These are phyloP conservation scores for Sordariomycetes sp. DNA, from an alignment of 2,329 filamentous ascomycete genomes.

Conservation along the genomic window DNA sequence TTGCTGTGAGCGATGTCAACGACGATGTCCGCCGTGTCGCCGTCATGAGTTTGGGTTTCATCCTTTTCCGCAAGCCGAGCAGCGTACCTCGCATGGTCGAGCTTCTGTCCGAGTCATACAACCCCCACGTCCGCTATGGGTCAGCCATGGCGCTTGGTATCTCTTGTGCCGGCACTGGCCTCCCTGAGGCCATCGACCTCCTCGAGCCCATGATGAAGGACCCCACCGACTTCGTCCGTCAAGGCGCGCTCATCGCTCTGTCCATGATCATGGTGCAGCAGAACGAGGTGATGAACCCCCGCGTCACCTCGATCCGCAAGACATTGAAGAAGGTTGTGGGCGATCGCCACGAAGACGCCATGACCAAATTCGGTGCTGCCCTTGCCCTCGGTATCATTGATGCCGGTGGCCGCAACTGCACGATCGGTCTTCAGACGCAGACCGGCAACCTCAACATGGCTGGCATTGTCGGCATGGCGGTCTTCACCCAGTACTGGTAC, in stretches of 20 bases:
- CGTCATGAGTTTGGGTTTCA: conserved; percentile 96
- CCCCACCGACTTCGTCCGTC: conserved; percentile 94
- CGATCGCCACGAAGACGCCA: conserved; percentile 95
- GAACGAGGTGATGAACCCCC: conserved; percentile 97
- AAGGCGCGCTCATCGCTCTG: conserved; percentile 87
- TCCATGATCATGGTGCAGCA: conserved; percentile 99
- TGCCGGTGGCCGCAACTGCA: conserved; percentile 95
- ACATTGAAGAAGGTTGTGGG: conserved; percentile 88
- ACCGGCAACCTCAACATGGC: conserved; percentile 98
- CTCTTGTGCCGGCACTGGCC: conserved; percentile 89
- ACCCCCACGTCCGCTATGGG: conserved; percentile 94
- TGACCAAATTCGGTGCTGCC: conserved; percentile 97
- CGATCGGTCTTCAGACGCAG: conserved; percentile 93
- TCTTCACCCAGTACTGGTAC: conserved; percentile 99
- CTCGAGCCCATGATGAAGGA: conserved; percentile 99
- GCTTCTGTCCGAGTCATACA: conserved; percentile 95
- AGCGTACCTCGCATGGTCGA: conserved; percentile 99
- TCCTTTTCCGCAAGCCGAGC: conserved; percentile 94
- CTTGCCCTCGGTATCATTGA: conserved; percentile 95
- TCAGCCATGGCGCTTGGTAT: conserved; percentile 98
- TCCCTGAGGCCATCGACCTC: conserved; percentile 93
- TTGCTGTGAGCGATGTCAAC: conserved; percentile 95
- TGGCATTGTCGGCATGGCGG: conserved; percentile 92
- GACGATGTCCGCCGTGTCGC: conserved; percentile 94
- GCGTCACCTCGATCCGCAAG: conserved; percentile 84